Evolutionary conservation across 352 stramenopile genomes (phyloP).

Genomic region (Phytophthora sojae): DNA sequence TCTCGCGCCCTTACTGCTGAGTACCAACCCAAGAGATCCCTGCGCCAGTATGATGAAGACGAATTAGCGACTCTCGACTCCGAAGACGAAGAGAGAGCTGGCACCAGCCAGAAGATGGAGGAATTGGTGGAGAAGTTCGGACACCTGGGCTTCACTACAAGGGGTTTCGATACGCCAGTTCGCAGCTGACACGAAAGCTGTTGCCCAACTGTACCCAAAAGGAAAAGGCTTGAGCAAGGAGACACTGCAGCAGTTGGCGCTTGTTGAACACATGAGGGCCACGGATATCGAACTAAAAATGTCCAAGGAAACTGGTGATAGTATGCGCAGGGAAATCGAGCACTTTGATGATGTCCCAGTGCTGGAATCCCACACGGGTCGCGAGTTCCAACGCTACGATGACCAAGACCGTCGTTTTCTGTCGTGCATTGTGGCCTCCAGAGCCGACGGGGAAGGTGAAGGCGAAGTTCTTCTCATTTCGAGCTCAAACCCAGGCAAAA

Average conservation of each 20-base stretch:
- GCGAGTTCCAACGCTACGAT: background rate
- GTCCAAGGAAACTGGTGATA: background rate
- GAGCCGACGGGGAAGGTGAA: background rate
- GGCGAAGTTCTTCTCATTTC: constrained; percentile 25
- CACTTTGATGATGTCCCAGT: background rate
- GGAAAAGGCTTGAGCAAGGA: background rate
- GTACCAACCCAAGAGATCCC: background rate
- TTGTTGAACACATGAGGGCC: background rate
- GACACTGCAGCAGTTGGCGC: constrained; percentile 1
- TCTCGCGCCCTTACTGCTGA: background rate
- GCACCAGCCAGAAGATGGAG: background rate
- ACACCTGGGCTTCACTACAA: background rate
- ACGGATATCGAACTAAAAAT: background rate
- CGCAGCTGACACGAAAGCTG: background rate
- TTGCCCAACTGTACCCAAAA: background rate
- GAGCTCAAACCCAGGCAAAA: constrained; percentile 22
- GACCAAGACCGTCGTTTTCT: background rate
- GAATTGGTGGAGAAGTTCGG: background rate
- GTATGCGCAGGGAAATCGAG: constrained; percentile 13
- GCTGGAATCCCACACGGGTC: background rate
- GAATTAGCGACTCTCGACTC: background rate
- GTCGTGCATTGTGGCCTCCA: background rate
- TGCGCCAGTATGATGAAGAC: background rate
- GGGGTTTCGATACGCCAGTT: background rate
- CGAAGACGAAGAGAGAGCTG: background rate